These are phyloP conservation scores for Cordyceps pruinosa DNA, from an alignment of 2,329 filamentous ascomycete genomes.

Conservation along the genomic window DNA sequence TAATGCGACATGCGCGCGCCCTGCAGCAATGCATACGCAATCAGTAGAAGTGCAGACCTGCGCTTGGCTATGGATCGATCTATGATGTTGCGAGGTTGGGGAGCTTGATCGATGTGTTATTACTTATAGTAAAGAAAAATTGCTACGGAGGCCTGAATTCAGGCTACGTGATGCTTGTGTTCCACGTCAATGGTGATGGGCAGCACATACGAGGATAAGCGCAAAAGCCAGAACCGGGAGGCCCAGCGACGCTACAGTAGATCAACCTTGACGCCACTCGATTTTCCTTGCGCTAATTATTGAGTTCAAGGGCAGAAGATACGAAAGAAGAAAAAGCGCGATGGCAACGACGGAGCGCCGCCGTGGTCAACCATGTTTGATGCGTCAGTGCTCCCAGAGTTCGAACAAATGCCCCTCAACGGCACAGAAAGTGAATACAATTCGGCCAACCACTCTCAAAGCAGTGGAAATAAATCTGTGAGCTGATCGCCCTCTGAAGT, in stretches of 20 bases:
- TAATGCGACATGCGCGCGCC: no score
- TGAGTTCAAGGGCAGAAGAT: not conserved
- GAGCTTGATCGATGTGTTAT: not conserved
- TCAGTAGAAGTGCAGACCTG: no score
- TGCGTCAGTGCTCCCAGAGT: not conserved
- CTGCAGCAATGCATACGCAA: no score
- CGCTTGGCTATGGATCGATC: not conserved
- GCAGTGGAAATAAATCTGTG: not conserved
- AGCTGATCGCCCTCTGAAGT: not conserved
- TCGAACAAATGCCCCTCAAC: not conserved
- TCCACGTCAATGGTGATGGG: not conserved
- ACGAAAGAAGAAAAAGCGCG: not conserved
- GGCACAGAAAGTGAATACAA: not conserved
- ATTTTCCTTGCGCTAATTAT: not conserved
- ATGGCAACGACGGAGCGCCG: not conserved
- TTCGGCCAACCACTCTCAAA: not conserved
- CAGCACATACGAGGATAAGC: not conserved
- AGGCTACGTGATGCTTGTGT: not conserved
- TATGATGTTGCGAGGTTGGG: not conserved
- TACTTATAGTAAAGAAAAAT: not conserved
- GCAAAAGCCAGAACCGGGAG: not conserved
- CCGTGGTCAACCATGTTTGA: not conserved
- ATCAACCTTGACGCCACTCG: rapidly evolving
- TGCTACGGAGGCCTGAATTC: not conserved
- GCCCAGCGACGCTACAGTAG: not conserved